Base-by-base conservation (phyloP, 257 asterid genomes). In the Rauvolfia tetraphylla region DNA sequence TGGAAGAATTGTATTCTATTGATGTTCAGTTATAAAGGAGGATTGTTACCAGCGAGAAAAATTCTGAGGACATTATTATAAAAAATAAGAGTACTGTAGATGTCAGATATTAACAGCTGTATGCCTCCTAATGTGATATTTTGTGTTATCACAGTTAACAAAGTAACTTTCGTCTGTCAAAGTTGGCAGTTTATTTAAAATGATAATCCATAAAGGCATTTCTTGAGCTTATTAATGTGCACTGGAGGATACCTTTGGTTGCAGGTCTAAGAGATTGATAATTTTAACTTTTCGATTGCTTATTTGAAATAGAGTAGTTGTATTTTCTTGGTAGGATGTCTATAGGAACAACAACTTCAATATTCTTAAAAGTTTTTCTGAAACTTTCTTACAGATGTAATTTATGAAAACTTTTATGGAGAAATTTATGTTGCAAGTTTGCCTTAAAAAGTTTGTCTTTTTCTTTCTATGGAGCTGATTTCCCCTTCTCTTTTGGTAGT, bases 401-500 rank as follows among this genome's bases (percentile, higher is more conserved):
- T 53, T 3, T 18, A 20, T 3, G 25, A 22, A 7, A 20, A 53
- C 25, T 53, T 22, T 18, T 53, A 2, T 53, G 25, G 59, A 17
- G 59, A 13, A 14, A 7, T 23, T 56, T 56, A 8, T 22, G 6
- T 56, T 56, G 63, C 13, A 56, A 56, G 12, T 53, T 53, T 53
- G 1, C 59, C 27, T 20, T 53, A 4, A n/a, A n/a, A n/a, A n/a
- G n/a, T n/a, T n/a, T 53, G 4, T 53, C 59, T 53, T 5, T 61
- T 61, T 29, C 23, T 3, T 65, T 67, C 51, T 17, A 23, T 38
- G 72, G 51, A 15, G 10, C 71, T 66, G 71, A 67, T 7, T 29
- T 22, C 51, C 3, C 2, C 51, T 4, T 18, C 48, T 25, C 17
- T 34, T 65, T 65, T 72, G 79, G 81, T 87, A 93, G 98, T 62